These are phyloP conservation scores for Suhomyces chickasaworum DNA, from an alignment of 1,139 yeast species.

Conservation along the genomic window DNA sequence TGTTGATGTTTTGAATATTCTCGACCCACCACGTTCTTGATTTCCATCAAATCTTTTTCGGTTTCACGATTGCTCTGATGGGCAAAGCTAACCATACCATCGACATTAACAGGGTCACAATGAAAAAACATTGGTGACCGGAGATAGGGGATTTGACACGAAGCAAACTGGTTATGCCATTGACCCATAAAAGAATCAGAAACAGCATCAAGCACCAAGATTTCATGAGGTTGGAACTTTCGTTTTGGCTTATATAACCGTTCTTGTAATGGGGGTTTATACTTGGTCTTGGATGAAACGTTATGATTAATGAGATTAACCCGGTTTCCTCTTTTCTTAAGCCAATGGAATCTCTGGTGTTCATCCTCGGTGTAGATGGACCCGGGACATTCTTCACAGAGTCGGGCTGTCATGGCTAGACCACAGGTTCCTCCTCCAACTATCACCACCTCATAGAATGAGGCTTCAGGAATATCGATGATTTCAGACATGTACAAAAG, in stretches of 20 bases:
- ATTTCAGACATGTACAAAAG: slow-evolving; percentile 3
- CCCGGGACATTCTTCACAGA: slow-evolving; percentile 43
- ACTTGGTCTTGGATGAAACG: slow-evolving; percentile 20
- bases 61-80: slow-evolving; percentile 32
- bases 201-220: slow-evolving; percentile 36
- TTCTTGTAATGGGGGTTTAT: slow-evolving; percentile 18
- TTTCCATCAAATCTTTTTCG: slow-evolving; percentile 39
- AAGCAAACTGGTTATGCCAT: slow-evolving; percentile 47
- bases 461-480: slow-evolving; percentile 20
- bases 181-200: slow-evolving; percentile 39
- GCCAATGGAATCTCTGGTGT: slow-evolving; percentile 46
- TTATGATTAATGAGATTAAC: slow-evolving; percentile 28
- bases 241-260: slow-evolving; percentile 19
- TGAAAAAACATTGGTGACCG: slow-evolving; percentile 56
- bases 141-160: slow-evolving; percentile 47
- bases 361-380: slow-evolving; percentile 45
- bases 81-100: slow-evolving; percentile 48
- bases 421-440: slow-evolving; percentile 49
- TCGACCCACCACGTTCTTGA: slow-evolving; percentile 48
- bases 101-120: slow-evolving; percentile 49
- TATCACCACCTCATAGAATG: slow-evolving; percentile 35
- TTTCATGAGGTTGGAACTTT: slow-evolving; percentile 27
- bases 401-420: slow-evolving; percentile 36
- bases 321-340: slow-evolving; percentile 32
- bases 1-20: slow-evolving; percentile 48